Conservation (phyloP, 2,329 filamentous ascomycete genomes). For the Stylonectria norvegica region DNA sequence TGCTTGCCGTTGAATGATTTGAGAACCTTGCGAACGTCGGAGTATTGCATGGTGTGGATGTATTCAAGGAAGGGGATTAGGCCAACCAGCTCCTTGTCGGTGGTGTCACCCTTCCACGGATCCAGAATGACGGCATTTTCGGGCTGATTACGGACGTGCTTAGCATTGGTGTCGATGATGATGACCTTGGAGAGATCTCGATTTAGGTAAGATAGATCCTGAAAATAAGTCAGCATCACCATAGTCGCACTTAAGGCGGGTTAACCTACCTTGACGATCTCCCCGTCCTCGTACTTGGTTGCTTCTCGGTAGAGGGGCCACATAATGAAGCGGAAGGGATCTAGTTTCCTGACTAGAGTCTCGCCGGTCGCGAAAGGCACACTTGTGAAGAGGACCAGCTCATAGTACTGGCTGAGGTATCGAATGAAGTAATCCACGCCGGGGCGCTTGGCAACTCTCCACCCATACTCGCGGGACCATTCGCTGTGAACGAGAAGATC, state of each 20-base stretch:
- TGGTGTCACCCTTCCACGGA: conserved; percentile 81
- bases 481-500: conserved; percentile 93
- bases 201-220: conserved; percentile 98
- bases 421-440: conserved; percentile 96
- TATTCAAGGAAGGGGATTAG: conserved; percentile 98
- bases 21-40: conserved; percentile 80
- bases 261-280: conserved; percentile 80
- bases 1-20: conserved; percentile 86
- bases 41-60: conserved; percentile 86
- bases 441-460: conserved; percentile 90
- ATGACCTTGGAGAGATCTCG: conserved; percentile 93
- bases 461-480: conserved; percentile 91
- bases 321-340: conserved; percentile 91
- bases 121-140: conserved; percentile 91
- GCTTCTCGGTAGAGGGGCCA: conserved; percentile 95
- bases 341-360: conserved; percentile 85
- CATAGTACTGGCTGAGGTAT: conserved; percentile 97
- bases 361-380: conserved; percentile 82
- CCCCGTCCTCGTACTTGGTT: conserved; percentile 93
- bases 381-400: conserved; percentile 91
- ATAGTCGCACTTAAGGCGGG: not conserved
- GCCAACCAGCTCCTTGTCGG: conserved; percentile 81
- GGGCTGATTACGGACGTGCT: conserved; percentile 85
- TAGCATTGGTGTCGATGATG: conserved; percentile 81
- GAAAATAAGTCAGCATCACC: conserved; percentile 13